These are phyloP conservation scores for Ustilago lituana DNA, from an alignment of 1,284 basidiomycete genomes.

Conservation along the genomic window DNA sequence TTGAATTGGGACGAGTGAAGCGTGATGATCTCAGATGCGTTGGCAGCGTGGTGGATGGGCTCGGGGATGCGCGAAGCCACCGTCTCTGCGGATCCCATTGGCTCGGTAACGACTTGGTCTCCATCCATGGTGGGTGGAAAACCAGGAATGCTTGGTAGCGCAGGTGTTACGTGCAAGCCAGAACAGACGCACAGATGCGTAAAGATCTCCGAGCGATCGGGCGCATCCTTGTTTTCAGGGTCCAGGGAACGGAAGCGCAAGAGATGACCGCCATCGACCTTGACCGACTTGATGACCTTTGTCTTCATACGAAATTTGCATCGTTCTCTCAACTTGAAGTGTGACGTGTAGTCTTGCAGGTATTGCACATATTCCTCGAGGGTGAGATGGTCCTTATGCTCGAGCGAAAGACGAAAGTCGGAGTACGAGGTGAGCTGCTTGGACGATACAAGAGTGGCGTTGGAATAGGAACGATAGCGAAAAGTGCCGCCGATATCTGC, in stretches of 20 bases:
- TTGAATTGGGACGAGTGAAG: slow-evolving; percentile 58
- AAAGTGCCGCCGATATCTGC: slow-evolving; percentile 76
- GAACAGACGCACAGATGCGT: slow-evolving; percentile 54
- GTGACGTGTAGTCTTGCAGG: slow-evolving; percentile 71
- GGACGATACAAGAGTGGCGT: slow-evolving; percentile 73
- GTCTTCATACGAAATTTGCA: slow-evolving; percentile 45
- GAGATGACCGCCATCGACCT: slow-evolving; percentile 37
- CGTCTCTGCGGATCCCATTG: slow-evolving; percentile 25
- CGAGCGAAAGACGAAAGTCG: slow-evolving; percentile 73
- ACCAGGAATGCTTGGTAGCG: slow-evolving; percentile 49
- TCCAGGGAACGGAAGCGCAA: slow-evolving; percentile 19
- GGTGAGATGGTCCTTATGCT: slow-evolving; percentile 73
- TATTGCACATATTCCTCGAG: slow-evolving; percentile 74
- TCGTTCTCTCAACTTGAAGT: slow-evolving; percentile 70
- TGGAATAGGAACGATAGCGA: slow-evolving; percentile 69
- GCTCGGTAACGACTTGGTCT: slow-evolving; percentile 31
- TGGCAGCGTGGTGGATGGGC: slow-evolving; percentile 23
- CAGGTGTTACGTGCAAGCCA: slow-evolving; percentile 53
- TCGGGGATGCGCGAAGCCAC: slow-evolving; percentile 28
- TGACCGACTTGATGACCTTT: slow-evolving; percentile 38
- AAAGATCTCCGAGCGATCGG: slow-evolving; percentile 36
- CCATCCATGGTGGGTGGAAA: slow-evolving; percentile 37
- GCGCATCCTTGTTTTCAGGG: background rate
- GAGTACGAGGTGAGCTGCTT: slow-evolving; percentile 76
- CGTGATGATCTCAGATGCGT: slow-evolving; percentile 45